These are phyloP conservation scores for Floccularia luteovirens DNA, from an alignment of 768 basidiomycete species.

Conservation along the genomic window DNA sequence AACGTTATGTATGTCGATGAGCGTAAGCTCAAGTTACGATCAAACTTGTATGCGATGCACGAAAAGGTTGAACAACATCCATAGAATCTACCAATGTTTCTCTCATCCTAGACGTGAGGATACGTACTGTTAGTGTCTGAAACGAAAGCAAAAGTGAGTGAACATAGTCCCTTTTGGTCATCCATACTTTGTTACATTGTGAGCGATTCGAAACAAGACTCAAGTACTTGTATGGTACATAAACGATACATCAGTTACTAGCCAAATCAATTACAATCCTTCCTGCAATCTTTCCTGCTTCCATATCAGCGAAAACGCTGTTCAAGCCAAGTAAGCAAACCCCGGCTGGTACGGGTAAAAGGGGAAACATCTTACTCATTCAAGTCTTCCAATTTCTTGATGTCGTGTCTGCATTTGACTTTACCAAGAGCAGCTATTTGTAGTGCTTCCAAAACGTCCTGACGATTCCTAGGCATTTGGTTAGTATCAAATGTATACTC, in stretches of 20 bases:
- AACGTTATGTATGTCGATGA: conserved; percentile 1
- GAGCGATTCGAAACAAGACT: too few species aligned
- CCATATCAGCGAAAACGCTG: conserved; percentile 15
- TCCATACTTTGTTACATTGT: too few species aligned
- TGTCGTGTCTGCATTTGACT: conserved; percentile 44
- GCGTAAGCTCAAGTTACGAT: neutral
- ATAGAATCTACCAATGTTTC: too few species aligned
- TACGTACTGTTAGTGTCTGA: too few species aligned
- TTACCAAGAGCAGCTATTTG: conserved; percentile 61
- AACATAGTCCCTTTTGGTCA: too few species aligned
- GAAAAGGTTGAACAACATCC: too few species aligned
- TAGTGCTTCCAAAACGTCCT: conserved; percentile 70
- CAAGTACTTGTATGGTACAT: too few species aligned
- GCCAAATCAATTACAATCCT: conserved; percentile 8
- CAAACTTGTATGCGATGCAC: too few species aligned
- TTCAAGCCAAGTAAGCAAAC: neutral
- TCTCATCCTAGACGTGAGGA: too few species aligned
- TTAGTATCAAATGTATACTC: conserved; percentile 3
- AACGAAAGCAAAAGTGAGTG: too few species aligned
- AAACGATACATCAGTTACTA: too few species aligned
- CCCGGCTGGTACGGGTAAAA: neutral
- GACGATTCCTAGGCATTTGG: conserved; percentile 46
- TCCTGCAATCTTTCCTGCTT: conserved; percentile 14
- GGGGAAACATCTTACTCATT: conserved; percentile 27
- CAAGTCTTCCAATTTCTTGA: conserved; percentile 37